Evolutionary conservation across 2,329 filamentous ascomycete genomes (phyloP).

Genomic region (Cordyceps sp.): DNA sequence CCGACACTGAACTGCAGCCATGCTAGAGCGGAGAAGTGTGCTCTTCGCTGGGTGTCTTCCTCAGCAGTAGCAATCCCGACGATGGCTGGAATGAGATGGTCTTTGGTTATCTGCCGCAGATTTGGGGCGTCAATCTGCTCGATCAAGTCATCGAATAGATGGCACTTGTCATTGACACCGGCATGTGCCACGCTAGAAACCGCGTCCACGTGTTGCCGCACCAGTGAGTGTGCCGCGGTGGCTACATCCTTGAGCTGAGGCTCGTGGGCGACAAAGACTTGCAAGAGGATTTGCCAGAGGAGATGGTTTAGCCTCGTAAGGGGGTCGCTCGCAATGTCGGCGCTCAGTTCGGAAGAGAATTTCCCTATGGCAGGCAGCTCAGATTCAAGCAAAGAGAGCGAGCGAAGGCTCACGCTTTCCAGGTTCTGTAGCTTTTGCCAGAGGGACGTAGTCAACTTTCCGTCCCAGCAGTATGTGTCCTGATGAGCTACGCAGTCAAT

Average conservation of each 20-base stretch:
- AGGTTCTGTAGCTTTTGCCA: conserved; percentile 37
- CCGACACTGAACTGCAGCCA: conserved; percentile 65
- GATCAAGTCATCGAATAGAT: conserved; percentile 8
- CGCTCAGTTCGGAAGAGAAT: conserved; percentile 32
- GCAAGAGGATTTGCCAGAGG: conserved; percentile 27
- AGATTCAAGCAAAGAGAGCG: conserved; percentile 44
- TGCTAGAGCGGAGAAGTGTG: conserved; percentile 30
- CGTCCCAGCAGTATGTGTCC: conserved; percentile 21
- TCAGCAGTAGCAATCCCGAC: conserved; percentile 20
- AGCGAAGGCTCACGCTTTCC: conserved; percentile 36
- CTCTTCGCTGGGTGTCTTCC: conserved; percentile 5
- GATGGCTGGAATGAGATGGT: conserved; percentile 28
- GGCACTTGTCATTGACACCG: conserved; percentile 1
- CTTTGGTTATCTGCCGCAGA: conserved; percentile 18
- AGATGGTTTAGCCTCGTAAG: conserved; percentile 28
- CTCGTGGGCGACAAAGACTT: conserved; percentile 23
- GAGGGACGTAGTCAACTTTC: conserved; percentile 25
- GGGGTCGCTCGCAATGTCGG: conserved; percentile 32
- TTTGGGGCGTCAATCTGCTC: conserved; percentile 15
- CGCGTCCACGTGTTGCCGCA: conserved; percentile 7
- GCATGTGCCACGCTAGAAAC: conserved; percentile 2
- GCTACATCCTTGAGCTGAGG: conserved; percentile 12
- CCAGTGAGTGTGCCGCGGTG: conserved; percentile 10
- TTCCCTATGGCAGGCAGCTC: conserved; percentile 46
- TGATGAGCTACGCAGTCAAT: conserved; percentile 29